These are phyloP conservation scores for Vigna radiata DNA, from an alignment of 306 rosid species.

Conservation along the genomic window DNA sequence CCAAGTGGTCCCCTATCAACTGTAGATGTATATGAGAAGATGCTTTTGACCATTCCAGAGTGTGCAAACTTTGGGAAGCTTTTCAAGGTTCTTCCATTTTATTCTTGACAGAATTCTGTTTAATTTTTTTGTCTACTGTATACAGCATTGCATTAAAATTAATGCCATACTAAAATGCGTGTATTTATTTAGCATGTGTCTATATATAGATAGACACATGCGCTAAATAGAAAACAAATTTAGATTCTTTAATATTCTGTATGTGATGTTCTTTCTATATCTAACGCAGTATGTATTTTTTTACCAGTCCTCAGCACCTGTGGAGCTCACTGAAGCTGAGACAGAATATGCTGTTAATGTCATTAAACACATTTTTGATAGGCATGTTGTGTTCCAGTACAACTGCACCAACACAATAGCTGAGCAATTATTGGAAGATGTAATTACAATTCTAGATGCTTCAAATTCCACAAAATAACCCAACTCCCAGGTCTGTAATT, in stretches of 20 bases:
- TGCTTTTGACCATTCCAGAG: slow-evolving; percentile 80
- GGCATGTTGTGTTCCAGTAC: slow-evolving; percentile 94
- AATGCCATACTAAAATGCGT: not conserved
- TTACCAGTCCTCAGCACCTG: slow-evolving; percentile 90
- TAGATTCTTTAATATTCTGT: slow-evolving; percentile 21
- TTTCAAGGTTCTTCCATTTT: slow-evolving; percentile 72
- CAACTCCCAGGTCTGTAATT: slow-evolving; percentile 42
- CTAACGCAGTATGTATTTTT: slow-evolving; percentile 37
- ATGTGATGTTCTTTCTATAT: slow-evolving; percentile 12
- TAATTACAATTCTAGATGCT: slow-evolving; percentile 48
- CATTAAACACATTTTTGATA: slow-evolving; percentile 88
- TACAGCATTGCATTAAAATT: not conserved
- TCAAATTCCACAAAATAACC: slow-evolving; percentile 21
- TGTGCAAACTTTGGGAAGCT: slow-evolving; percentile 82
- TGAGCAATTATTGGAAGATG: slow-evolving; percentile 91
- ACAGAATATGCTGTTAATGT: slow-evolving; percentile 96
- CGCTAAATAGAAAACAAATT: too few relatives aligned
- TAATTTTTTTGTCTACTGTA: not conserved
- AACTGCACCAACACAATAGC: slow-evolving; percentile 98
- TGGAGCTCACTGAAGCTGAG: slow-evolving; percentile 98
- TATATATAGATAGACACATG: not conserved
- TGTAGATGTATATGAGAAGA: slow-evolving; percentile 81
- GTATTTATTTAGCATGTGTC: not conserved
- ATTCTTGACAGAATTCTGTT: not conserved
- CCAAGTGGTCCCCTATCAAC: slow-evolving; percentile 77